A percentile compares a stretch with the other conserved stretches of the same genome.
Conservation (phyloP, 495 filamentous ascomycete species). For the Staphylotrichum longicolle region DNA sequence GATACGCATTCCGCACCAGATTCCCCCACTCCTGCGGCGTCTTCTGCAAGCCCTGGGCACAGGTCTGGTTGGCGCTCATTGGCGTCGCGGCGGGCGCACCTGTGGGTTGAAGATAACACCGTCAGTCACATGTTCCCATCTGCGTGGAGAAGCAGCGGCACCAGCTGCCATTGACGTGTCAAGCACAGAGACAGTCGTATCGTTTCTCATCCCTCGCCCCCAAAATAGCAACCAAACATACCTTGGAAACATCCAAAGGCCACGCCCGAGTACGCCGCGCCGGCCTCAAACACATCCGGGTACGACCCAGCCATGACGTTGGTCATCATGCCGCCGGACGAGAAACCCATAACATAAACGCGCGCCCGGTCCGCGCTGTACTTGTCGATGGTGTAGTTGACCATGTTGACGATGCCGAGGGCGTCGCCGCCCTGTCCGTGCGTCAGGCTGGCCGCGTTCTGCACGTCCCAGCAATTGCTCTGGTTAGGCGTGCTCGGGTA, state of each 20-base stretch:
- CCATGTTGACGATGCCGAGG: conserved; percentile 55
- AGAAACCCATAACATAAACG: conserved; percentile 53
- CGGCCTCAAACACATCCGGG: conserved; percentile 57
- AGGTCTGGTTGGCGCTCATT: conserved; percentile 48
- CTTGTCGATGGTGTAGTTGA: conserved; percentile 48
- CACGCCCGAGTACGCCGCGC: conserved; percentile 53
- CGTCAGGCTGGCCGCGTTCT: conserved; percentile 46
- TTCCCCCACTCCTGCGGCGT: conserved; percentile 52
- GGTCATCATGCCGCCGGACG: conserved; percentile 60
- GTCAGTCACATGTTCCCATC: background rate
- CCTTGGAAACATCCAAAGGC: conserved; percentile 52
- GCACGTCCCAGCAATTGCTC: conserved; percentile 58
- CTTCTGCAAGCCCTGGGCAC: conserved; percentile 49
- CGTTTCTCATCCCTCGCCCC: no score
- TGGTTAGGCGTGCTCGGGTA: conserved; percentile 49
- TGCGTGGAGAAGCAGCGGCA: no score
- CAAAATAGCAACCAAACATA: background rate
- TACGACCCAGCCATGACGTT: conserved; percentile 59
- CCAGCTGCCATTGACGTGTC: no score
- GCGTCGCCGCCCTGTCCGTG: conserved; percentile 54
- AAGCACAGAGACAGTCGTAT: no score
- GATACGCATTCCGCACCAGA: conserved; percentile 50
- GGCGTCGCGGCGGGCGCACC: conserved; percentile 36
- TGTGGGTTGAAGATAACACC: background rate
- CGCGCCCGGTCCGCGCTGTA: conserved; percentile 48